Base-by-base conservation (phyloP, 2,329 filamentous ascomycete species). In the Fusarium nurragi region DNA sequence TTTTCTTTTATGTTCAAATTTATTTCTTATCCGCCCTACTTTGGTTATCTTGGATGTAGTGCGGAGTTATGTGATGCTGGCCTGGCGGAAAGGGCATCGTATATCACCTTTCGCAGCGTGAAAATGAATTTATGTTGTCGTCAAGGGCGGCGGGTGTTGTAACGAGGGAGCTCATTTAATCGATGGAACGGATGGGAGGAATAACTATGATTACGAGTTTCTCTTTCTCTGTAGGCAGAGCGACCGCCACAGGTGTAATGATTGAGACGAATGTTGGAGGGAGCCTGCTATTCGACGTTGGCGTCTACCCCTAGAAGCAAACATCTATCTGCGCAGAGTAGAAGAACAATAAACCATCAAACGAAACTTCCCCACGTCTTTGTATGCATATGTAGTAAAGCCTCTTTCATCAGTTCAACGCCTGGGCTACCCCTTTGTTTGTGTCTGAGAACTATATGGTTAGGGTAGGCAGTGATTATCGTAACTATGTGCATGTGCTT, bases 321-420 rank as follows among this genome's bases (percentile, higher is more conserved):
- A 47, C 22, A 48, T 45, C 13, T 26, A 38, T 38, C 59, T 53
- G 18, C 52, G 23, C 14, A 45, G 18, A 59, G 44, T 26, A 23
- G 51, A 55, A 37, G 46, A 62, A 63, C 38, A 54, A 64, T 39
- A 36, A 40, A 55, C 28, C 13, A 44, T 64, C 22, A 43, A 49
- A 32, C 45, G 26, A 38, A 38, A 14, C 16, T 32, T 26, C n/a
- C 22, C 26, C n/a, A 21, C 9, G 19, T 39, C 12, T 25, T 51
- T 45, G n/a, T 40, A 23, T 37, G 9, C 14, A 12, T 19, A 22
- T 26, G 18, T 5, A n/a, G 19, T 13, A 9, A 22, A 39, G 19
- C 30, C 32, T 23, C 23, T 19, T 30, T 23, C 30, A 34, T 41
- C 32, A 6, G 26, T 16, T 19, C 26, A 43, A 26, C 30, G 41